Percentiles rank a stretch among this genome's conserved stretches.
Conservation (phyloP, 2,329 filamentous ascomycete genomes). For the Sporothrix pallida region DNA sequence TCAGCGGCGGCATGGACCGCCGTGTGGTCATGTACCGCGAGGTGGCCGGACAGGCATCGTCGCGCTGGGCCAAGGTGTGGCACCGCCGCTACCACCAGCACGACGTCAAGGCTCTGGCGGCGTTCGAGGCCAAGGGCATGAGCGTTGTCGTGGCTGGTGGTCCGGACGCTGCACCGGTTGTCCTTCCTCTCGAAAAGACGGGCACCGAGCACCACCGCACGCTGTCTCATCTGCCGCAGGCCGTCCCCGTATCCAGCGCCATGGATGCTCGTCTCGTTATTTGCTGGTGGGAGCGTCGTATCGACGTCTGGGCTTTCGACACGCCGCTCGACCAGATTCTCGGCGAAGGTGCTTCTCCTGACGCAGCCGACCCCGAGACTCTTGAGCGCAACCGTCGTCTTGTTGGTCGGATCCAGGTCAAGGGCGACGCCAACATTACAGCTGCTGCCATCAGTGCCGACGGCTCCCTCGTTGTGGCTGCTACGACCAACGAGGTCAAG, state of each 20-base stretch:
- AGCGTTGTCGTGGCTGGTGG: slow-evolving; percentile 93
- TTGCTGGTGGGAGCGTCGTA: slow-evolving; percentile 90
- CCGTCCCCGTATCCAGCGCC: slow-evolving; percentile 74
- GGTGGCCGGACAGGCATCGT: slow-evolving; percentile 51
- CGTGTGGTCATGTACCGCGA: slow-evolving; percentile 83
- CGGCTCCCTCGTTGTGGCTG: slow-evolving; percentile 75
- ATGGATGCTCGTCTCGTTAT: slow-evolving; percentile 75
- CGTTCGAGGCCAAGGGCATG: slow-evolving; percentile 81
- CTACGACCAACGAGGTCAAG: slow-evolving; percentile 76
- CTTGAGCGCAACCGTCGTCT: slow-evolving; percentile 64
- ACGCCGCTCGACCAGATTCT: slow-evolving; percentile 56
- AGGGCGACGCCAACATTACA: slow-evolving; percentile 82
- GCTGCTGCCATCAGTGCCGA: slow-evolving; percentile 70
- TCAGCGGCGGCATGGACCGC: slow-evolving; percentile 91
- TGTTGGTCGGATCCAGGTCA: slow-evolving; percentile 70
- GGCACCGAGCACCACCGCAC: slow-evolving; percentile 80
- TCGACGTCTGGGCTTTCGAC: slow-evolving; percentile 76
- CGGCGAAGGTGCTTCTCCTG: slow-evolving; percentile 49
- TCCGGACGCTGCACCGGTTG: slow-evolving; percentile 81
- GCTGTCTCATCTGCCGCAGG: slow-evolving; percentile 83
- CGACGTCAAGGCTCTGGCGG: slow-evolving; percentile 92
- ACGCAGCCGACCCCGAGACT: slow-evolving; percentile 38
- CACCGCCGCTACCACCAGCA: slow-evolving; percentile 88
- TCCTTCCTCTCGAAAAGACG: slow-evolving; percentile 78
- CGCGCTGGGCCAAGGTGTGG: slow-evolving; percentile 82